Conservation (phyloP, 2,329 filamentous ascomycete species). For the Beauveria australis region DNA sequence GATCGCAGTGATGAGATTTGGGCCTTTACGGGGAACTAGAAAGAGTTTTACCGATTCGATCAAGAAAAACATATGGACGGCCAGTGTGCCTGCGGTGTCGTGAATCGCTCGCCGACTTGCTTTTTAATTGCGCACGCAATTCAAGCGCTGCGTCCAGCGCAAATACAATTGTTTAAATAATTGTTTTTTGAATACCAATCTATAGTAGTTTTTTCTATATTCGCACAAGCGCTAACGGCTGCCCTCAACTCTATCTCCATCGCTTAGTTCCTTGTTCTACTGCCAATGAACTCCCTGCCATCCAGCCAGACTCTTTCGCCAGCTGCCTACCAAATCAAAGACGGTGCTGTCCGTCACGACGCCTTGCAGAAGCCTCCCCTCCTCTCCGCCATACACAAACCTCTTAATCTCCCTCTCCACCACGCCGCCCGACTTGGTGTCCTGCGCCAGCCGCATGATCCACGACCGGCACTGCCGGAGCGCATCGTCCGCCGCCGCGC, state of each 20-base stretch:
- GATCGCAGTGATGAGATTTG: neutral
- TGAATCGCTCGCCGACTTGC: too few species aligned
- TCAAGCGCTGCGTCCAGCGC: too few species aligned
- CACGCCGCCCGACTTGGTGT: conserved; percentile 18
- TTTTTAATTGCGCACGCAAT: too few species aligned
- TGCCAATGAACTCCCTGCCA: conserved; percentile 19
- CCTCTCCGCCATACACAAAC: conserved; percentile 22
- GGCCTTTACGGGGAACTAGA: neutral
- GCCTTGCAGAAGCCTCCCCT: conserved; percentile 13
- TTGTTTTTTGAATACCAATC: neutral
- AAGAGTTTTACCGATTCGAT: too few species aligned
- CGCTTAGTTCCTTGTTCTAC: neutral
- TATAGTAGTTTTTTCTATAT: neutral
- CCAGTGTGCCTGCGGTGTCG: too few species aligned
- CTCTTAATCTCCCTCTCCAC: conserved; percentile 20
- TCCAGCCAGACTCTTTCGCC: conserved; percentile 25
- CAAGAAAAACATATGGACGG: too few species aligned
- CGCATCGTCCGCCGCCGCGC: conserved; percentile 20
- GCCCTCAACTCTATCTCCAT: neutral
- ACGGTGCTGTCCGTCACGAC: conserved; percentile 21
- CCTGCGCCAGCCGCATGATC: conserved; percentile 22
- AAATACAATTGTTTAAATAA: too few species aligned
- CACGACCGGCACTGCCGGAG: conserved; percentile 26
- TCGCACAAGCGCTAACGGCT: neutral
- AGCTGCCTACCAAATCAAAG: conserved; percentile 24